These are phyloP conservation scores for Hericium erinaceus DNA, from an alignment of 768 basidiomycete genomes.

Conservation along the genomic window DNA sequence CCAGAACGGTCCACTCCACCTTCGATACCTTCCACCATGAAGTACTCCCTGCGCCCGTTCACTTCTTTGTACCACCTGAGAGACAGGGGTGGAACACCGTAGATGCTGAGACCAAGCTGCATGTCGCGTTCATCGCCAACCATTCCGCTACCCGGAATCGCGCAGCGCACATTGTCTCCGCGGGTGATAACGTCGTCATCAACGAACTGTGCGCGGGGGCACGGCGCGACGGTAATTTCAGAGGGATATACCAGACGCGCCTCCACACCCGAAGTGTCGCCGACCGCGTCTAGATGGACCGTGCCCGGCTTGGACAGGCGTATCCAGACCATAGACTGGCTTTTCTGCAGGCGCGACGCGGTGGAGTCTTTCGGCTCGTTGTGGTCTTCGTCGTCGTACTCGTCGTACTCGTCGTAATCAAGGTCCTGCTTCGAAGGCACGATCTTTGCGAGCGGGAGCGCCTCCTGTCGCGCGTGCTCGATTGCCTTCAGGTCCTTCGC, in stretches of 20 bases:
- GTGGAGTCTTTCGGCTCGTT: slow-evolving; percentile 12
- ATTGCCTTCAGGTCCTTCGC: slow-evolving; percentile 60
- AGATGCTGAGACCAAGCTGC: slow-evolving; percentile 53
- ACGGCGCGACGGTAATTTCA: slow-evolving; percentile 69
- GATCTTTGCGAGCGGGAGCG: slow-evolving; percentile 32
- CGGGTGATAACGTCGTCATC: slow-evolving; percentile 30
- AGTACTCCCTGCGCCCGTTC: slow-evolving; percentile 57
- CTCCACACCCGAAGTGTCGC: slow-evolving; percentile 60
- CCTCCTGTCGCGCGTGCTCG: slow-evolving; percentile 48
- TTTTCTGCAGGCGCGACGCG: slow-evolving; percentile 50
- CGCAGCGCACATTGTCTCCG: slow-evolving; percentile 49
- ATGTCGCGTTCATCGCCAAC: slow-evolving; percentile 48
- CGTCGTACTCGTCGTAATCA: slow-evolving; percentile 47
- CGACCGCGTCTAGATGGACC: slow-evolving; percentile 63
- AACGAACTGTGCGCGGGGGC: slow-evolving; percentile 66
- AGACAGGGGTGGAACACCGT: slow-evolving; percentile 69
- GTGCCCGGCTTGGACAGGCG: slow-evolving; percentile 64
- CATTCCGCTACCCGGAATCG: slow-evolving; percentile 19
- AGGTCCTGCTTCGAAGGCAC: slow-evolving; percentile 20
- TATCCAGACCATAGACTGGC: slow-evolving; percentile 69
- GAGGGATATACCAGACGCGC: slow-evolving; percentile 61
- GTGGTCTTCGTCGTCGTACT: slow-evolving; percentile 53
- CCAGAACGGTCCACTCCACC: slow-evolving; percentile 29
- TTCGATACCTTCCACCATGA: slow-evolving; percentile 81
- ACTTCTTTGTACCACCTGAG: slow-evolving; percentile 68